Base-by-base conservation (phyloP, 2,329 filamentous ascomycete species). In the Amylocarpus encephaloides region DNA sequence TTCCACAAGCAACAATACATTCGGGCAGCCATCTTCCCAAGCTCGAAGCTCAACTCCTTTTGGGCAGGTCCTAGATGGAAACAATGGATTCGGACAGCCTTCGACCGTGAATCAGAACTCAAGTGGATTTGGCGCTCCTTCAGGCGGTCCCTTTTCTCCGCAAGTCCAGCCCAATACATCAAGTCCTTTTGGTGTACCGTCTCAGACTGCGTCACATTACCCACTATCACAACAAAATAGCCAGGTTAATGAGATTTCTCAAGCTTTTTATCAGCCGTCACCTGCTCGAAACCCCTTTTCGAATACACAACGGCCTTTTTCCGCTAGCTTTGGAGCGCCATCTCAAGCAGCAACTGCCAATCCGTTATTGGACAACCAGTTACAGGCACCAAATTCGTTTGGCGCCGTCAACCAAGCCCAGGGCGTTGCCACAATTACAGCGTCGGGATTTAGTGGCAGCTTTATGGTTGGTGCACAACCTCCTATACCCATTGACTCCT, bases 261-360 rank as follows among this genome's bases (percentile, higher is more conserved):
- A 26, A 26, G 22, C 22, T 26, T 26, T 26, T 7, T 4, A 7
- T 7, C 22, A 26, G 22, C 22, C 22, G 22, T 26, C 22, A 26
- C 22, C 22, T 26, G 22, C 22, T 26, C 22, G 22, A 4, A 26
- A 26, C 7, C 22, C 22, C 22, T 26, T 26, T 26, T 4, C 22
- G 7, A 26, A 26, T 26, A 7, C 22, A 26, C 22, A 26, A 7
- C 35, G 16, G 61, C 58, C 19, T 70, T 49, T 43, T 67, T 59
- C 65, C 26, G 51, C 41, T 57, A 75, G 68, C 59, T 79, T 80
- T 57, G 70, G 67, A 11, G n/a, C 68, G 6, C 69, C 71, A 50
- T 44, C 54, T 16, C 52, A 59, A 41, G 43, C 59, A 22, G 41
- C 48, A 50, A 61, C 64, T 13, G 60, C 63, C 10, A 69, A 65